Evolutionary conservation across 345 rosid genomes (phyloP).

Genomic region (Jatropha curcas): DNA sequence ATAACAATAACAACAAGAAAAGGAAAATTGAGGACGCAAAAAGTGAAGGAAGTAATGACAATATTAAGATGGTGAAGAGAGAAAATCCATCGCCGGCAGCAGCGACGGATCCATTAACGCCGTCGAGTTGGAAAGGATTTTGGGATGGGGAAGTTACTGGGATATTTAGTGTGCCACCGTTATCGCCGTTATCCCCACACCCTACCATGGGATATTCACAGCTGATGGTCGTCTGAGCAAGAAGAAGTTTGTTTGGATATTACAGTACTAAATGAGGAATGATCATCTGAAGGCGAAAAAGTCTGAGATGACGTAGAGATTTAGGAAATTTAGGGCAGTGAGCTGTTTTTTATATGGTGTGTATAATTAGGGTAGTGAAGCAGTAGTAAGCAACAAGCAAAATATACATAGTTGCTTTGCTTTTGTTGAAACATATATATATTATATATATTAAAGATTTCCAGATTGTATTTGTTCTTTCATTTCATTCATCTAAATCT

Average conservation of each 20-base stretch:
- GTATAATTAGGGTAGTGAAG: not conserved
- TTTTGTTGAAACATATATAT: not conserved
- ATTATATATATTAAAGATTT: not conserved
- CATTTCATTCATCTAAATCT: conserved; percentile 19
- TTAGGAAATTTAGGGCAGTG: not conserved
- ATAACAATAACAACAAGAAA: conserved; percentile 18
- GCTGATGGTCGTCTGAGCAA: conserved; percentile 42
- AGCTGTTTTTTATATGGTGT: not conserved
- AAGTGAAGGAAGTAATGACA: not conserved
- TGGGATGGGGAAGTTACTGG: conserved; percentile 72
- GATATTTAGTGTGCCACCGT: conserved; percentile 71
- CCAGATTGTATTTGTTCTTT: conserved; percentile 36
- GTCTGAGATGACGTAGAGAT: not conserved
- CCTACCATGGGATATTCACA: conserved; percentile 40
- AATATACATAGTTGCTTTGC: not conserved
- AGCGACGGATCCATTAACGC: conserved; percentile 64
- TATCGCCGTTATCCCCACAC: conserved; percentile 81
- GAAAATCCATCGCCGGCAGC: conserved; percentile 17
- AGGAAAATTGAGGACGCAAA: conserved; percentile 37
- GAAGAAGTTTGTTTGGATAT: not conserved
- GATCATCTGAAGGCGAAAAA: conserved; percentile 12
- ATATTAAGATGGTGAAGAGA: conserved; percentile 10
- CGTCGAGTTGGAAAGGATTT: conserved; percentile 85
- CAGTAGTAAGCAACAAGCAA: not conserved
- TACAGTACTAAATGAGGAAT: not conserved